phyloP scores from a whole-genome alignment of 1,139 yeast species.

The Wickerhamomyces sp. region DNA sequence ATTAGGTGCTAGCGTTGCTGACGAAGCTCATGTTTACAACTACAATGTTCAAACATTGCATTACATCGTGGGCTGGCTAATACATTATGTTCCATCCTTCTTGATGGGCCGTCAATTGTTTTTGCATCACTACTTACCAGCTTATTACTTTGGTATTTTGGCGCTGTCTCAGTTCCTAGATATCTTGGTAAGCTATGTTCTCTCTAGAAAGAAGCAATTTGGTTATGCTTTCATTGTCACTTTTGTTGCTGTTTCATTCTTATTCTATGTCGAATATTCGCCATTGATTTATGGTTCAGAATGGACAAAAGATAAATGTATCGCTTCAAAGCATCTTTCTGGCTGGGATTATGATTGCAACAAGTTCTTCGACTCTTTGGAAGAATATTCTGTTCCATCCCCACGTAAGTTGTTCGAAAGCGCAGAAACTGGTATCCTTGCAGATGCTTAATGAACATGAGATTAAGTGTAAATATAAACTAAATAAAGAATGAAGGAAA shows the following conservation, averaged over 20 bases:
- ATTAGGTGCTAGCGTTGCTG: constrained; percentile 46
- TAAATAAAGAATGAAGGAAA: background rate
- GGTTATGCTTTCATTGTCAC: constrained; percentile 41
- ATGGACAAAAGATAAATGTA: constrained; percentile 75
- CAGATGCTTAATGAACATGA: background rate
- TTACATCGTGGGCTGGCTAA: constrained; percentile 74
- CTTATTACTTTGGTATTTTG: constrained; percentile 82
- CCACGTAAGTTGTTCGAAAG: constrained; percentile 1
- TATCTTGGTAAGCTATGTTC: constrained; percentile 47
- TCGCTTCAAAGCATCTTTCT: constrained; percentile 50
- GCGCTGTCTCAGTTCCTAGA: constrained; percentile 83
- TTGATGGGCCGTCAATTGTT: constrained; percentile 93
- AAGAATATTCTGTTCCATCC: constrained; percentile 25
- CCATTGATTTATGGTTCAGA: constrained; percentile 76
- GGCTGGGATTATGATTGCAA: constrained; percentile 88
- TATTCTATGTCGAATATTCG: constrained; percentile 59
- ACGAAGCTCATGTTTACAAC: constrained; percentile 55
- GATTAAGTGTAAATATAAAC: background rate
- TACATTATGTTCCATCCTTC: constrained; percentile 85
- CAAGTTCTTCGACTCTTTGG: constrained; percentile 39
- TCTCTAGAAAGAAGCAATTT: constrained; percentile 39
- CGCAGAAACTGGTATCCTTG: constrained; percentile 1
- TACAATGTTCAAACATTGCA: constrained; percentile 69
- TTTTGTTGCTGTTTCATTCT: constrained; percentile 47
- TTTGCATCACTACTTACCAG: constrained; percentile 89